Evolutionary conservation across 1,139 yeast genomes (phyloP).

Genomic region (Zhuliangozyma blackwelliae): DNA sequence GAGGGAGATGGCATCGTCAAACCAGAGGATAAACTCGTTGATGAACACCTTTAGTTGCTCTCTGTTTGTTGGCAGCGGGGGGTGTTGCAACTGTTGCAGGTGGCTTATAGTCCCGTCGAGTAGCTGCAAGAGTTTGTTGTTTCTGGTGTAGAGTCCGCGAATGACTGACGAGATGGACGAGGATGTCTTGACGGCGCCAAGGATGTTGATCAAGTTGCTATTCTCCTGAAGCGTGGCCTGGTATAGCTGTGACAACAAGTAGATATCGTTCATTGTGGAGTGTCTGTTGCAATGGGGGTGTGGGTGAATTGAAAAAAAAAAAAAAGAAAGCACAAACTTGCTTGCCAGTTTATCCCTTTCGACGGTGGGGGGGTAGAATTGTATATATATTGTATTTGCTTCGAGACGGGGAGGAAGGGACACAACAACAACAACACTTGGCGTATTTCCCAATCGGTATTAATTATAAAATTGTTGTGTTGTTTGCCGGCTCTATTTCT

Average conservation of each 20-base stretch:
- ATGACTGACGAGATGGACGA: constrained; percentile 28
- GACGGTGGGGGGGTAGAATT: no score
- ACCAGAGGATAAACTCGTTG: constrained; percentile 39
- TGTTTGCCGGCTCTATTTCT: no score
- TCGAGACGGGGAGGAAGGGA: no score
- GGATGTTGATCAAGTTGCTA: constrained; percentile 30
- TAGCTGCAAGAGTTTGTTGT: constrained; percentile 25
- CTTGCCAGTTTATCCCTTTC: no score
- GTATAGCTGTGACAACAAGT: constrained; percentile 13
- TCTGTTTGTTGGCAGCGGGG: constrained; percentile 16
- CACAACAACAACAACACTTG: no score
- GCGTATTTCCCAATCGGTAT: no score
- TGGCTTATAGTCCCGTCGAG: constrained; percentile 17
- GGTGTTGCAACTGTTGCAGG: constrained; percentile 5
- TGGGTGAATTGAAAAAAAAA: no score
- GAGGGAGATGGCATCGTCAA: constrained; percentile 28
- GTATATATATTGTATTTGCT: no score
- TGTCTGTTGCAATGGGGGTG: no score
- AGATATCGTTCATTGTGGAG: no score
- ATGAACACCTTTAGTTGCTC: constrained; percentile 33
- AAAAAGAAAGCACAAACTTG: no score
- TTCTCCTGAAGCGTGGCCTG: constrained; percentile 26
- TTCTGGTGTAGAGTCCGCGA: constrained; percentile 42
- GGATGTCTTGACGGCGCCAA: constrained; percentile 28
- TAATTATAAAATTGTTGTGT: no score